A percentile compares a stretch with the other conserved stretches of the same genome.
Evolutionary conservation across 371 early-diverging fungal species (phyloP).

Genomic region (Nosema granulosis): DNA sequence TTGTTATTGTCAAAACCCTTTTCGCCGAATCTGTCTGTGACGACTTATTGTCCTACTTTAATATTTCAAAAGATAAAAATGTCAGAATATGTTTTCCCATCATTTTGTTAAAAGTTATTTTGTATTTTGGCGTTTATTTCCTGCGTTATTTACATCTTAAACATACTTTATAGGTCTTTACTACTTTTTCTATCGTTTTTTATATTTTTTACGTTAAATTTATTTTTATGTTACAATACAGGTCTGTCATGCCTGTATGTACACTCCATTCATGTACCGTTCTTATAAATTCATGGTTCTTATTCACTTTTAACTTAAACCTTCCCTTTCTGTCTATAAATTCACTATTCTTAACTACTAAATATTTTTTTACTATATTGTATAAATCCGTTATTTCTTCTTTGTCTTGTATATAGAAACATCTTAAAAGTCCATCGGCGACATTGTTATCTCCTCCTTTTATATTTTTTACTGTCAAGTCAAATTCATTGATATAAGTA

Average conservation of each 20-base stretch:
- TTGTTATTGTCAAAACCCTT: neutral
- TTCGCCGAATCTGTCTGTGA: neutral
- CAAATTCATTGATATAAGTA: conserved; percentile 5
- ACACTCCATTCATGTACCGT: neutral
- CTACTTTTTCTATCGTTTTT: neutral
- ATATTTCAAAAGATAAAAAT: neutral
- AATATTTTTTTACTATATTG: neutral
- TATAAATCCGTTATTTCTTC: neutral
- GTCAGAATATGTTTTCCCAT: neutral
- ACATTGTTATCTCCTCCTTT: neutral
- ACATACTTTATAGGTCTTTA: neutral
- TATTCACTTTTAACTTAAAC: neutral
- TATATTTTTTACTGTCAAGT: neutral
- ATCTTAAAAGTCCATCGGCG: neutral
- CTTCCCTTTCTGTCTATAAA: neutral
- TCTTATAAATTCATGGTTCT: neutral
- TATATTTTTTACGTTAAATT: neutral
- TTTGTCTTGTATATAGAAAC: neutral
- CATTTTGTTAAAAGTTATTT: neutral
- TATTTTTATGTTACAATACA: neutral
- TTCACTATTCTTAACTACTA: neutral
- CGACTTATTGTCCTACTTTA: neutral
- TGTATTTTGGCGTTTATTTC: neutral
- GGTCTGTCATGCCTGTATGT: neutral
- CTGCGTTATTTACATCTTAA: neutral